Conservation (phyloP, 1,284 basidiomycete genomes). For the Leucoagaricus sp. region DNA sequence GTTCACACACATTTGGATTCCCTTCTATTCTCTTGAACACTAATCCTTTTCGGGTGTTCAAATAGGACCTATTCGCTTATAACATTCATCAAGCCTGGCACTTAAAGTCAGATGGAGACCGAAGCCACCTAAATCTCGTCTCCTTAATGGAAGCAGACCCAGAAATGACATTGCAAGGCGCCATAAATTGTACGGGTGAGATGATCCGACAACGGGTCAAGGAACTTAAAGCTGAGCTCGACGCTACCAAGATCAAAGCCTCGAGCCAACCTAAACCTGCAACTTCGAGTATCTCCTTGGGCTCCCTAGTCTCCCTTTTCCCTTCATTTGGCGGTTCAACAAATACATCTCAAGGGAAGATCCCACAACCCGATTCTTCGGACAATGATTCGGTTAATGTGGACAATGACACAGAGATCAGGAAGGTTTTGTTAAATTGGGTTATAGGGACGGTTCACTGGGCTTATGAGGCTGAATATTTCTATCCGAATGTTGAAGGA, state of each 20-base stretch:
- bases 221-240: background rate
- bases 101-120: background rate
- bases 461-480: conserved; percentile 15
- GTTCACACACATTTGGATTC: background rate
- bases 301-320: background rate
- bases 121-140: conserved; percentile 8
- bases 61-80: conserved; percentile 12
- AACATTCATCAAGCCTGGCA: conserved; percentile 15
- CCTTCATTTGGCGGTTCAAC: background rate
- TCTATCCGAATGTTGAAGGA: conserved; percentile 2
- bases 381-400: no score
- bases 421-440: conserved; percentile 6
- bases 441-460: conserved; percentile 12
- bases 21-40: background rate
- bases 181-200: background rate
- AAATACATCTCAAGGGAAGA: no score
- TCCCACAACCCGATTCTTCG: no score
- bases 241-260: background rate
- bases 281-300: background rate
- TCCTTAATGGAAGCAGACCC: background rate
- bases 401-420: background rate
- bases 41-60: no score
- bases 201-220: conserved; percentile 4
- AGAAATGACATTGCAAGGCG: conserved; percentile 9
- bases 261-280: background rate